These are phyloP conservation scores for Aspergillus jensenii DNA, from an alignment of 2,329 filamentous ascomycete genomes.

Conservation along the genomic window DNA sequence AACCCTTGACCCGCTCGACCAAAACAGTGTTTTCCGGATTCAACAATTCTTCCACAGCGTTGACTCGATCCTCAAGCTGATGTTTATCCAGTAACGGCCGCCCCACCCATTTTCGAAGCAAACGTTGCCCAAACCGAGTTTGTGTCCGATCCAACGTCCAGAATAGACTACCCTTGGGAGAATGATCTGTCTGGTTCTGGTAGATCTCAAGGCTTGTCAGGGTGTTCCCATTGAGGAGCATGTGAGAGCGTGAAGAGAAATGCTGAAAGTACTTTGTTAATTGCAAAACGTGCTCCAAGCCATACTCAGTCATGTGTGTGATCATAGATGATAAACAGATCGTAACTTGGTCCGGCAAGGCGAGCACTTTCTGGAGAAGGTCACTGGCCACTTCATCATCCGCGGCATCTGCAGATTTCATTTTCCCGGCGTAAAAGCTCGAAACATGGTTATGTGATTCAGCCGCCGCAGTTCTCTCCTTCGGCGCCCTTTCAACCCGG, in stretches of 20 bases:
- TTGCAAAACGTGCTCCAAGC: slow-evolving; percentile 91
- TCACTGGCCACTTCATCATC: slow-evolving; percentile 59
- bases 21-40: slow-evolving; percentile 64
- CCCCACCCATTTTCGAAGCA: slow-evolving; percentile 93
- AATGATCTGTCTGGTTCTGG: slow-evolving; percentile 86
- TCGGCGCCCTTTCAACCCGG: slow-evolving; percentile 76
- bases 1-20: slow-evolving; percentile 70
- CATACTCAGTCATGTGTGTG: slow-evolving; percentile 85
- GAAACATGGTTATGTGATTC: slow-evolving; percentile 87
- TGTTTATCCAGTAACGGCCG: slow-evolving; percentile 77
- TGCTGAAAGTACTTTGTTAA: slow-evolving; percentile 96
- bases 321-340: slow-evolving; percentile 97
- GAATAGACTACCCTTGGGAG: slow-evolving; percentile 83
- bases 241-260: slow-evolving; percentile 90
- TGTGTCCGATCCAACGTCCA: slow-evolving; percentile 93
- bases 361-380: slow-evolving; percentile 81
- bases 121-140: slow-evolving; percentile 82
- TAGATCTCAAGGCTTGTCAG: slow-evolving; percentile 93
- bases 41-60: slow-evolving; percentile 83
- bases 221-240: slow-evolving; percentile 94
- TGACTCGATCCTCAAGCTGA: slow-evolving; percentile 73
- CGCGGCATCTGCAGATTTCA: slow-evolving; percentile 60
- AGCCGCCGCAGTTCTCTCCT: slow-evolving; percentile 76
- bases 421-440: slow-evolving; percentile 85
- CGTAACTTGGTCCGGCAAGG: slow-evolving; percentile 79